Percentiles rank a stretch among this genome's conserved stretches.
These are phyloP conservation scores for Blastobotrys serpentis DNA, from an alignment of 1,139 yeast genomes.

Conservation along the genomic window DNA sequence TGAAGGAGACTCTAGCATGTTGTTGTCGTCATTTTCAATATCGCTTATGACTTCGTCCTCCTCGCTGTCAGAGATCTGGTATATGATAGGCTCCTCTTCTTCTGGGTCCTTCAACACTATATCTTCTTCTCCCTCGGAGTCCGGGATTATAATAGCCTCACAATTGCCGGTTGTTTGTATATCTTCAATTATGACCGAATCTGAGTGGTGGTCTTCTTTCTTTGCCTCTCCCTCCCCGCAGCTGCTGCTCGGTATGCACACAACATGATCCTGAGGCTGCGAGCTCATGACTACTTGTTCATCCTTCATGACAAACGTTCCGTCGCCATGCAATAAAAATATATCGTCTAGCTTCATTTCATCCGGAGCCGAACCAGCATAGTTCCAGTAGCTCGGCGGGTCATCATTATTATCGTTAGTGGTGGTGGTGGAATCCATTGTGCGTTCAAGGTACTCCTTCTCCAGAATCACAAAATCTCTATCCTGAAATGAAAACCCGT, in stretches of 20 bases:
- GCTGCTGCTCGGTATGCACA: background rate
- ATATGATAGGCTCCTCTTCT: background rate
- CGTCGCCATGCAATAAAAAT: background rate
- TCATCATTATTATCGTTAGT: no score
- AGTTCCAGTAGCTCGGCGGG: background rate
- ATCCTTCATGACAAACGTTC: background rate
- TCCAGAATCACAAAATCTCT: background rate
- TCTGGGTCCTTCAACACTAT: background rate
- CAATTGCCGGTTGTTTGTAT: background rate
- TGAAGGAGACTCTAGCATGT: background rate
- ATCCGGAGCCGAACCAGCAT: background rate
- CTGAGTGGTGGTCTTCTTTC: background rate
- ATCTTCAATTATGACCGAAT: background rate
- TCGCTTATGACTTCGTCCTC: background rate
- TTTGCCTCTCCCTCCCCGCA: background rate
- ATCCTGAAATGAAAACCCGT: background rate
- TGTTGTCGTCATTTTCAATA: background rate
- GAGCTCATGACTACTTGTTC: background rate
- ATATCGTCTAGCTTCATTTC: background rate
- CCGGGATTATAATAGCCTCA: background rate
- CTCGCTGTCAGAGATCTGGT: background rate
- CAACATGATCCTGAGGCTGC: background rate
- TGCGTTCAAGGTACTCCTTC: background rate
- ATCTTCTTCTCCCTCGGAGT: background rate
- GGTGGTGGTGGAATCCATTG: background rate